Evolutionary conservation across 192 early-diverging fungal genomes (phyloP), one percentile per base, ranked within the genome.

Genomic region (Coemansia sp.): DNA sequence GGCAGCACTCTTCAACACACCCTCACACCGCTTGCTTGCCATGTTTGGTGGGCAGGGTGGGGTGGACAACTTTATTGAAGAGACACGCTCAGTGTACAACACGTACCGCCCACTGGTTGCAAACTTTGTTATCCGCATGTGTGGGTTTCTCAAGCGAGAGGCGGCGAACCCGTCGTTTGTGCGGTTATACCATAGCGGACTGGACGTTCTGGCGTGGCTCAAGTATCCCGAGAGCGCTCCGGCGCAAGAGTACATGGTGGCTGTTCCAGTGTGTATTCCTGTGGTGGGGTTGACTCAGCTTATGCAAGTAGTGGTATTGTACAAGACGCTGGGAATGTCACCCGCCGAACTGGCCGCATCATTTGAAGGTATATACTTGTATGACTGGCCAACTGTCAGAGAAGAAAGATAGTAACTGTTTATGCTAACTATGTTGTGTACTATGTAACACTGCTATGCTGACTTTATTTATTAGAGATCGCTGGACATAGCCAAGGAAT

Each of bases 31-130:
- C 9, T 63, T 86, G 1, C 86, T 94, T 60, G 93, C 93, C 37
- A 87, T 95, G 61, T 98, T 98, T 88, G 94, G 94, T 44, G 96
- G 96, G 45, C 96, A 98, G 76, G 96, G 96, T 60, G 94, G 92
- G 61, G 91, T 94, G 67, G 91, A 95, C 66, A 94, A 94, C 66
- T 98, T 95, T 82, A 94, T 98, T 80, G 89, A 92, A 66, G 96
- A 98, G 75, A 85, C 95, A 12, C 88, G 89, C 10, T 75, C 85
- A 21, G 84, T 93, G n/a, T 93, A 89, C 73, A 75, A 66, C 23
- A 91, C 90, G 63, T 95, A 95, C 84, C 85, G 86, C 61, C 82
- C 90, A 41, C 69, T 94, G 66, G 88, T 93, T 6, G 78, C 84
- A 48, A 84, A 87, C 29, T 94, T 92, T 76, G 83, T 95, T 21